phyloP scores from a whole-genome alignment of 2,329 filamentous ascomycete species.

The Calonectria henricotiae region DNA sequence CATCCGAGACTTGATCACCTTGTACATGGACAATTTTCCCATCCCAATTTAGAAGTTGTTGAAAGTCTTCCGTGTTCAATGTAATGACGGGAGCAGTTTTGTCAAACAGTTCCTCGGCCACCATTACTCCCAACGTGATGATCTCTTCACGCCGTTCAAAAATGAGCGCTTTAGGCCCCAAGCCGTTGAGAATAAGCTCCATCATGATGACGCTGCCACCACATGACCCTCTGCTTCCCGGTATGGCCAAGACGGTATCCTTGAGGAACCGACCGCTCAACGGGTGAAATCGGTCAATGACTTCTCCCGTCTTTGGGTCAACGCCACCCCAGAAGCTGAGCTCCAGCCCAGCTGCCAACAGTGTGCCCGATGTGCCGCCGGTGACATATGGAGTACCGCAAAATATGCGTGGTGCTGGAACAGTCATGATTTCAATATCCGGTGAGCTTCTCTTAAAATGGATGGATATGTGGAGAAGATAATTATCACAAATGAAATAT shows the following conservation, averaged over 20 bases:
- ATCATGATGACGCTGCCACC: conserved; percentile 64
- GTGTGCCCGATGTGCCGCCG: conserved; percentile 50
- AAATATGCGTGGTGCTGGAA: neutral
- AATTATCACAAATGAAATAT: neutral
- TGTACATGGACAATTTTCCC: conserved; percentile 36
- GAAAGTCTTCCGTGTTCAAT: conserved; percentile 44
- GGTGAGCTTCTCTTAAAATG: neutral
- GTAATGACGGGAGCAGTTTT: conserved; percentile 61
- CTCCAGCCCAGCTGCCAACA: conserved; percentile 51
- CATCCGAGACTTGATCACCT: conserved; percentile 22
- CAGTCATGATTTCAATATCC: neutral
- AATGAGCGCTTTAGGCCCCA: conserved; percentile 59
- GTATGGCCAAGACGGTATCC: conserved; percentile 61
- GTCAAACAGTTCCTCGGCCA: conserved; percentile 61
- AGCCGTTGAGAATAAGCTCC: conserved; percentile 61
- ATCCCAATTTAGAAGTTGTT: conserved; percentile 25
- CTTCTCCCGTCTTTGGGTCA: conserved; percentile 58
- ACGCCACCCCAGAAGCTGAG: conserved; percentile 67
- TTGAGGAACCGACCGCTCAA: conserved; percentile 56
- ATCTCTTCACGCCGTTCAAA: conserved; percentile 64
- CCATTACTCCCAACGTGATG: conserved; percentile 63
- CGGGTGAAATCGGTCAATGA: conserved; percentile 64
- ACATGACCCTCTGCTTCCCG: conserved; percentile 65
- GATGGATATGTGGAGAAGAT: neutral
- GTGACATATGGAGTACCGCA: conserved; percentile 46